Percentiles rank a stretch among this genome's conserved stretches.
Conservation (phyloP, 106 monocot species). For the Dendrobium huoshanense region DNA sequence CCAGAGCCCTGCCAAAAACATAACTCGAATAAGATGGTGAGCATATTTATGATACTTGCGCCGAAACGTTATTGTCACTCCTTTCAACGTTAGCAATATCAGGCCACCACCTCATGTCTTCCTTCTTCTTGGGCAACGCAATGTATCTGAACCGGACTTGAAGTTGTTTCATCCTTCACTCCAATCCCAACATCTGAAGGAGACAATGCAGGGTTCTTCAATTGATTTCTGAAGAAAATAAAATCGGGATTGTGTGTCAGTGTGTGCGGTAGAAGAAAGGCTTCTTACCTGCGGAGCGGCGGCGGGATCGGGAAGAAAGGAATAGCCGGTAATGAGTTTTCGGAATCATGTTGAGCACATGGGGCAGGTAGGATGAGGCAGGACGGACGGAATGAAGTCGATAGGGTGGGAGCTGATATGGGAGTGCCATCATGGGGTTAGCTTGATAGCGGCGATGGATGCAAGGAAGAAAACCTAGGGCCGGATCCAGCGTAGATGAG, state of each 20-base stretch:
- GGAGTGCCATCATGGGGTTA: constrained; percentile 3
- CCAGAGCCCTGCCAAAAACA: constrained; percentile 23
- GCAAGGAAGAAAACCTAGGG: neutral
- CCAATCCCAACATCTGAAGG: neutral
- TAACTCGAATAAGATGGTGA: neutral
- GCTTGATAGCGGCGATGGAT: neutral
- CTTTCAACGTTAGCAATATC: neutral
- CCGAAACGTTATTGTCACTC: neutral
- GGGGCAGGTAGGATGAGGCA: too few relatives aligned
- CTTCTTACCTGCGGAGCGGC: neutral
- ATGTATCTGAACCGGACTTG: neutral
- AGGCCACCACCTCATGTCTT: neutral
- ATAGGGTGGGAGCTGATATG: neutral
- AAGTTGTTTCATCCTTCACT: neutral
- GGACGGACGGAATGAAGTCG: neutral
- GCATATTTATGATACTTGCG: neutral
- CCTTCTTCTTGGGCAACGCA: constrained; percentile 1
- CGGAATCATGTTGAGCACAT: neutral
- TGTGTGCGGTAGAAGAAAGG: neutral
- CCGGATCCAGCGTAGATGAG: neutral
- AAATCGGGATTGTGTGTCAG: neutral
- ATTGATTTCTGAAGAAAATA: neutral
- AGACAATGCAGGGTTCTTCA: neutral
- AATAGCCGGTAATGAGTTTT: neutral
- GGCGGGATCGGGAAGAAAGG: neutral